phyloP scores from a whole-genome alignment of 1,284 basidiomycete species.

The Sparassis latifolia region DNA sequence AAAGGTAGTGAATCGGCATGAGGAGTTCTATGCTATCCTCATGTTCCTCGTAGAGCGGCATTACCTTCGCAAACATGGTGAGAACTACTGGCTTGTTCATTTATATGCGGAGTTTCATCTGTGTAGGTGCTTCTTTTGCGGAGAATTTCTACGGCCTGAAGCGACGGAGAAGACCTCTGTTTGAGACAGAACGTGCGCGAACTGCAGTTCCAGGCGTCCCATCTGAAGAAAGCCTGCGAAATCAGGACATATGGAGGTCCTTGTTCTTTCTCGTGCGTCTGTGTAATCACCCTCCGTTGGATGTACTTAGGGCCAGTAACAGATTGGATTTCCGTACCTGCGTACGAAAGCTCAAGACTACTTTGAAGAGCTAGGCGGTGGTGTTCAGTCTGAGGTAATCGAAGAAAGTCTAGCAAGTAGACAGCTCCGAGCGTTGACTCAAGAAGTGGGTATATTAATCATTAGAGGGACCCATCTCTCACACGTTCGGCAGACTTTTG shows the following conservation, averaged over 20 bases:
- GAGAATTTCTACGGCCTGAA: constrained; percentile 93
- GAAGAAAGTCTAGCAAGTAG: constrained; percentile 44
- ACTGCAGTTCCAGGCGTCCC: constrained; percentile 64
- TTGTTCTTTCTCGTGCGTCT: constrained; percentile 66
- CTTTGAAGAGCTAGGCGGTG: constrained; percentile 87
- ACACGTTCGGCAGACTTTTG: constrained; percentile 29
- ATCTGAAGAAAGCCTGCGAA: constrained; percentile 55
- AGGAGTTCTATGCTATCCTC: constrained; percentile 88
- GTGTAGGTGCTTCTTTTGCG: constrained; percentile 77
- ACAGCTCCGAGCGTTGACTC: constrained; percentile 38
- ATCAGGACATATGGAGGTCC: constrained; percentile 64
- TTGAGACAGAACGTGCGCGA: constrained; percentile 57
- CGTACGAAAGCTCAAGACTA: constrained; percentile 86
- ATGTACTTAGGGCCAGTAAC: neutral
- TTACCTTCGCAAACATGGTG: constrained; percentile 82
- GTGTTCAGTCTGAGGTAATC: constrained; percentile 58
- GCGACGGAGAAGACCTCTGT: constrained; percentile 64
- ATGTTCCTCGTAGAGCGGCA: constrained; percentile 90
- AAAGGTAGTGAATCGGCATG: constrained; percentile 88
- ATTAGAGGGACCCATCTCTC: neutral
- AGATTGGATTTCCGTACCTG: constrained; percentile 88
- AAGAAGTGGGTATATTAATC: constrained; percentile 36
- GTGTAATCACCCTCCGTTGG: neutral
- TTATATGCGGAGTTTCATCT: neutral
- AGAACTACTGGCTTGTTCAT: constrained; percentile 15